A percentile compares a stretch with the other conserved stretches of the same genome.
Conservation (phyloP, 495 filamentous ascomycete species). For the Polyplosphaeria fusca region DNA sequence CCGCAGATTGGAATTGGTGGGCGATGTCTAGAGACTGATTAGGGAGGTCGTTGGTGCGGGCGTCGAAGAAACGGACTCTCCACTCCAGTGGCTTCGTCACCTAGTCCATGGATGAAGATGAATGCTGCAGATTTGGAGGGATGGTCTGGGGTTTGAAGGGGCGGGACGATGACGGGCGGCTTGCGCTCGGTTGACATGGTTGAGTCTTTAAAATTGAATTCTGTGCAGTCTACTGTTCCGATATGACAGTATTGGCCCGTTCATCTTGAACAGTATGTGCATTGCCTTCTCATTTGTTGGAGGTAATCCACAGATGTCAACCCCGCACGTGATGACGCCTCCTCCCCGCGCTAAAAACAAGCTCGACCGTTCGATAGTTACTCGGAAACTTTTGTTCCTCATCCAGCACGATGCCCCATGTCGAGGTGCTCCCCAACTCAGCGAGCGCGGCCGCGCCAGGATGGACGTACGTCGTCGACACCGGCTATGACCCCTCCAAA, state of each 20-base stretch:
- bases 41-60: background rate
- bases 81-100: slow-evolving; percentile 44
- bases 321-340: too few species aligned
- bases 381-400: too few species aligned
- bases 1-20: slow-evolving; percentile 43
- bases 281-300: too few species aligned
- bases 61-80: slow-evolving; percentile 34
- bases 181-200: slow-evolving; percentile 2
- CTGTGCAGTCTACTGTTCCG: background rate
- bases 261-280: background rate
- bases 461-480: slow-evolving; percentile 84
- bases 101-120: slow-evolving; percentile 48
- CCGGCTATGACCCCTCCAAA: slow-evolving; percentile 60
- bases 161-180: slow-evolving; percentile 38
- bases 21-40: slow-evolving; percentile 32
- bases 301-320: too few species aligned
- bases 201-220: too few species aligned
- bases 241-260: background rate
- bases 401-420: slow-evolving; percentile 50
- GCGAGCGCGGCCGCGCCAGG: slow-evolving; percentile 68
- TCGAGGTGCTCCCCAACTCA: slow-evolving; percentile 72
- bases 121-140: slow-evolving; percentile 43
- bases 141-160: slow-evolving; percentile 28
- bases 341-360: too few species aligned
- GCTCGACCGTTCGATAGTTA: too few species aligned